Conservation (phyloP, 108 stramenopile species). For the Bacterosira constricta region DNA sequence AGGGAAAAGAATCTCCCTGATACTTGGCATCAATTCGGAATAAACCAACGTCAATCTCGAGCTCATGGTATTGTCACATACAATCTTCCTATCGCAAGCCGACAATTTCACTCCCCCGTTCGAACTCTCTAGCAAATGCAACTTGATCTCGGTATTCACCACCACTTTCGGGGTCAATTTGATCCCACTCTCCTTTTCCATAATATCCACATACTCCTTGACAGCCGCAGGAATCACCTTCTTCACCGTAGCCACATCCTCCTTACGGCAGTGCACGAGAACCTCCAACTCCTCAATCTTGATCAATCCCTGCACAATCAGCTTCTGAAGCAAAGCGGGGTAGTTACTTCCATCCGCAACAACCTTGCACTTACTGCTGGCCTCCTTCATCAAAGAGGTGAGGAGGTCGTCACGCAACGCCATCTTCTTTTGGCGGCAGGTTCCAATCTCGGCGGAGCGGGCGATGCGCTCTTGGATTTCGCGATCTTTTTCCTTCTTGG, state of each 20-base stretch:
- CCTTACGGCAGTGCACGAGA: constrained; percentile 83
- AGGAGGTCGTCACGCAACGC: constrained; percentile 93
- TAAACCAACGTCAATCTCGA: constrained; percentile 90
- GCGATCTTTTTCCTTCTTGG: constrained; percentile 97
- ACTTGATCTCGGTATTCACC: constrained; percentile 72
- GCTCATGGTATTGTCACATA: constrained; percentile 97
- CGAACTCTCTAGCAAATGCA: constrained; percentile 74
- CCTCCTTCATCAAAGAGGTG: constrained; percentile 71
- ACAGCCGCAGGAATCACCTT: constrained; percentile 83
- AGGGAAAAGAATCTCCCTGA: constrained; percentile 93
- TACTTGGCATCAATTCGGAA: constrained; percentile 92
- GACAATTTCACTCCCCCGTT: constrained; percentile 94
- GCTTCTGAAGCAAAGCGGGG: constrained; percentile 90
- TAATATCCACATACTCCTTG: constrained; percentile 91
- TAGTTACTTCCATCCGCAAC: constrained; percentile 89
- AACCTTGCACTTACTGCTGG: constrained; percentile 79
- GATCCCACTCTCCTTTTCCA: constrained; percentile 88
- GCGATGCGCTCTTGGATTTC: constrained; percentile 93
- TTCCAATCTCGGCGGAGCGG: constrained; percentile 93
- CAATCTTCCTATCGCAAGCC: constrained; percentile 91
- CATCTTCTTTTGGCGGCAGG: constrained; percentile 99
- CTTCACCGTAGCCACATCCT: constrained; percentile 84
- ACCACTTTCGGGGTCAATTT: constrained; percentile 81
- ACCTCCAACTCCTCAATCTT: constrained; percentile 98
- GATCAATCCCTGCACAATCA: constrained; percentile 98